Base-by-base conservation (phyloP, 495 filamentous ascomycete genomes). In the Amphirosellinia nigrospora region DNA sequence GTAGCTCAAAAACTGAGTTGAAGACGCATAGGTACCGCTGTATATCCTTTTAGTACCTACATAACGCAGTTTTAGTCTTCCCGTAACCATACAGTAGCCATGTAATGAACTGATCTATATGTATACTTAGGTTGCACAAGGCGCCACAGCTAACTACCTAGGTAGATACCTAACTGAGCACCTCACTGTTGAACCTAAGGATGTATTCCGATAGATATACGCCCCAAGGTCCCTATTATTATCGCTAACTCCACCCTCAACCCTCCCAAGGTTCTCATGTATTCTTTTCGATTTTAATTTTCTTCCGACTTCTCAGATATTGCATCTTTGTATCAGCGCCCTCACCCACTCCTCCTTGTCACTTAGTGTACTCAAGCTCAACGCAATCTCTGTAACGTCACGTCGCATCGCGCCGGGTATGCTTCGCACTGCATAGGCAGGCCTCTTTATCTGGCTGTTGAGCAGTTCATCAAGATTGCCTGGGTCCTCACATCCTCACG, bases 381-480 rank as follows among this genome's bases (percentile, higher is more conserved):
- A 46, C 39, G 21, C 64, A 19, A 70, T 70, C 66, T 70, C 46
- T 46, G 60, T 63, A 70, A 64, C 68, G 68, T 70, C 68, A 64
- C 68, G 59, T 70, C 56, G 60, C 60, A 70, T 70, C 30, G 21
- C 58, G 67, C 67, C 59, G 67, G 56, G 46, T 69, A 69, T 64
- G 60, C 68, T 45, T 64, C 38, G 48, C 43, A 26, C 55, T 50
- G 55, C 66, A 68, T 64, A 55, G 56, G 56, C 26, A 15, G 50
- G 50, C 59, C 50, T 56, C 58, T 64, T 28, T 13, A 58, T 64
- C 59, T 61, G 26, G 34, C 19, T 70, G 48, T 48, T 64, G 60
- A 70, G 59, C 38, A 50, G 60, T 53, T 64, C 50, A 58, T 58
- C 59, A 32, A 64, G 68, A 56, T 64, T 70, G 21, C 32, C 50